Evolutionary conservation across 108 stramenopile genomes (phyloP), one percentile per base, ranked within the genome.

Genomic region (Skeletonema menzelii): DNA sequence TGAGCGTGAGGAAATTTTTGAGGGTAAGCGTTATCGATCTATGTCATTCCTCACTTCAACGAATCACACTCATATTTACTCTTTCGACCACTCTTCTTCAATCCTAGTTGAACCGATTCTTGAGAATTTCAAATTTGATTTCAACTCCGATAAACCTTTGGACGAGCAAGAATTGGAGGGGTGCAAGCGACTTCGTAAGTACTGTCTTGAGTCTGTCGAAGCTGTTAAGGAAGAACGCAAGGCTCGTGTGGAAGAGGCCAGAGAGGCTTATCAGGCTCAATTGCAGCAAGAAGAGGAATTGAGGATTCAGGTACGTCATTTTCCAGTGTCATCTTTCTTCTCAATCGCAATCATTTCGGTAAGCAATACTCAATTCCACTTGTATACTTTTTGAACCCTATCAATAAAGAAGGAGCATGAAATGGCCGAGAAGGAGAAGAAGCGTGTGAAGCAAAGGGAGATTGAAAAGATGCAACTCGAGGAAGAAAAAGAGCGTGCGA

Each of bases 111-210:
- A 81, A 37, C 67, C 73, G 5, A 34, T 75, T 17, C 63, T 81
- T 37, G 69, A 81, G 64, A 70, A 70, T 31, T 65, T 75, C 14
- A 65, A 60, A 27, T 70, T 70, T 40, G 69, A 81, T 35, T 63
- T 64, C 57, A 59, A 38, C 14, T 70, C 73, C 7, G 47, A 69
- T 7, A 17, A 49, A 13, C 69, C 80, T 19, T 26, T 81, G 31
- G 69, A 62, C 13, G 65, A 66, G 17, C 80, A 75, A 57, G 65
- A 67, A n/a, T 46, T 60, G 31, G 58, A 26, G 8, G 64, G 73
- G n/a, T 69, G 70, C 38, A 49, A 31, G 27, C 11, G 31, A 8
- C 38, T 81, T 7, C 63, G 65, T 24, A 60, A 60, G 65, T 63
- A 65, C 35, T 81, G 73, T 56, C 59, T 71, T 37, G 69, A 71